Base-by-base conservation (phyloP, 2,329 filamentous ascomycete species). In the Botrytis fabae region DNA sequence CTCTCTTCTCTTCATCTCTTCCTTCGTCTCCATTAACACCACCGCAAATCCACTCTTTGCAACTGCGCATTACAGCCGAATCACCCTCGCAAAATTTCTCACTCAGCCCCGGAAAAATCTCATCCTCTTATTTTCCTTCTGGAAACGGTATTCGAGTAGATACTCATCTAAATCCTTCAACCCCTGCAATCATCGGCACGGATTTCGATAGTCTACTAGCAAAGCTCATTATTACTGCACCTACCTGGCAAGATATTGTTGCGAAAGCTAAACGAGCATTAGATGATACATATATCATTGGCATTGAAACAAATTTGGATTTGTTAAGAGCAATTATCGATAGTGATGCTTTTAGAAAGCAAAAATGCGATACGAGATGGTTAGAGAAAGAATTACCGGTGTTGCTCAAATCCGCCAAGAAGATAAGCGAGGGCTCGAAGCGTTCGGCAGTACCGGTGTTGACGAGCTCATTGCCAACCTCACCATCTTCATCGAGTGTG, bases 31-130 rank as follows among this genome's bases (percentile, higher is more conserved):
- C 84, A 6, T 70, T 80, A 28, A 72, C 70, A 2, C 82, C 80
- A 8, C 75, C 74, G 14, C 75, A 79, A 44, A 71, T 79, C 2
- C 81, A 84, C 71, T 83, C 84, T 0, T 82, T 86, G 20, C 84
- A 85, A 75, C 82, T 83, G 38, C 81, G 84, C 2, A 75, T 85
- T 2, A 85, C 82, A 71, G 84, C 84, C 0, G 84, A 85, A 74
- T 81, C 84, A 48, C 78, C 78, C 7, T 77, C 81, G 22, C 77
- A 76, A 73, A 82, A 85, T 68, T 90, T 87, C 81, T 83, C 87
- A 0, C 80, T 91, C 3, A 89, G 87, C 48, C 87, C 90, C 64
- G 89, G 89, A 51, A 89, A 88, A 72, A 85, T 91, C 25, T 84
- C 82, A 0, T 82, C 84, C 0, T 87, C 89, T 64, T 80, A 82